Conservation (phyloP, 2,329 filamentous ascomycete species). For the Curvularia eragrostidis region DNA sequence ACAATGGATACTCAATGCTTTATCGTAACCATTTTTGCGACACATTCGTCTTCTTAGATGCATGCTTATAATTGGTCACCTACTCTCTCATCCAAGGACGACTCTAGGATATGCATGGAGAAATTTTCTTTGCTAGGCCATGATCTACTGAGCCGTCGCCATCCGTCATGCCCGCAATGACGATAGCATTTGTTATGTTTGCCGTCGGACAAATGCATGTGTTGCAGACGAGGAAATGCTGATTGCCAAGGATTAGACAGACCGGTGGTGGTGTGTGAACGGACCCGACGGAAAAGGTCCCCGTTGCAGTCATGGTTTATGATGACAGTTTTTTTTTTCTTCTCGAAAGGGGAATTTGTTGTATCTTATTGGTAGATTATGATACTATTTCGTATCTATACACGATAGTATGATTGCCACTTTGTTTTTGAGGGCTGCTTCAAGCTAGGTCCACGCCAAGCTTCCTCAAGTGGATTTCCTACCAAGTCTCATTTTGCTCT, state of each 20-base stretch:
- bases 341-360: neutral
- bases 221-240: neutral
- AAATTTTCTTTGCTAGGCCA: neutral
- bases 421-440: neutral
- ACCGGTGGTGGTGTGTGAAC: neutral
- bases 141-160: neutral
- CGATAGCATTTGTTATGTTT: neutral
- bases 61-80: neutral
- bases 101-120: neutral
- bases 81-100: neutral
- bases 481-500: neutral
- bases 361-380: neutral
- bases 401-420: neutral
- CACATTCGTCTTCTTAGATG: neutral
- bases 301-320: neutral
- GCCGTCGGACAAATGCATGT: neutral
- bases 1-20: neutral
- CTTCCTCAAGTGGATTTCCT: neutral
- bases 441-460: neutral
- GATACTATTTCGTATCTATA: neutral
- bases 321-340: neutral
- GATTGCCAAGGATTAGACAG: neutral
- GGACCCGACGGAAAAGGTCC: conserved; percentile 3
- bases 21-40: neutral
- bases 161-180: neutral